A percentile compares a stretch with the other conserved stretches of the same genome.
Conservation (phyloP, 768 basidiomycete species). For the Boletus rubroflammeus region DNA sequence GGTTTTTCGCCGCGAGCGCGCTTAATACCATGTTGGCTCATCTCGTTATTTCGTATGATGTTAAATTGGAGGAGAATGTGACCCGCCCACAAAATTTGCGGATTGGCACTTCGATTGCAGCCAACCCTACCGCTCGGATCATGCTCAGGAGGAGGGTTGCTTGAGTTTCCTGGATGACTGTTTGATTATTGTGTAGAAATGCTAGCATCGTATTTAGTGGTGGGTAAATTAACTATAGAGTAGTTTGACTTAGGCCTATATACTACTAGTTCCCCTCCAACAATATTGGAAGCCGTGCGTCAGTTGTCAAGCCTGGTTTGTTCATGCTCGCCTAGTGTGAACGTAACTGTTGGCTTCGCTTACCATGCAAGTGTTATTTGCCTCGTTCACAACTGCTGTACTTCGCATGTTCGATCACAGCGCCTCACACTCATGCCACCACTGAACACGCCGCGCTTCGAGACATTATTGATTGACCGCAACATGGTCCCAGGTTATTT, state of each 20-base stretch:
- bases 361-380: too few relatives aligned
- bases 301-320: background rate
- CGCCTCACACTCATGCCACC: too few relatives aligned
- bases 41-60: slow-evolving; percentile 14
- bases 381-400: background rate
- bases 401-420: background rate
- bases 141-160: slow-evolving; percentile 15
- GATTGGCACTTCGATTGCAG: background rate
- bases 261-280: background rate
- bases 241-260: background rate
- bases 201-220: background rate
- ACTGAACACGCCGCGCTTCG: too few relatives aligned
- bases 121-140: slow-evolving; percentile 7
- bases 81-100: background rate
- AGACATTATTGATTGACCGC: too few relatives aligned
- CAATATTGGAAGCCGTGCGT: background rate
- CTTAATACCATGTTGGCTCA: slow-evolving; percentile 18
- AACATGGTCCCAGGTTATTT: background rate
- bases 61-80: slow-evolving; percentile 12
- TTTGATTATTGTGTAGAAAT: background rate
- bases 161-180: background rate
- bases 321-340: background rate
- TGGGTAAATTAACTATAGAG: background rate
- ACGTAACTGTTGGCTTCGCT: background rate
- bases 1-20: slow-evolving; percentile 7